A percentile compares a stretch with the other conserved stretches of the same genome.
Evolutionary conservation across 208 protist species (phyloP).

Genomic region (Leishmania lainsoni): DNA sequence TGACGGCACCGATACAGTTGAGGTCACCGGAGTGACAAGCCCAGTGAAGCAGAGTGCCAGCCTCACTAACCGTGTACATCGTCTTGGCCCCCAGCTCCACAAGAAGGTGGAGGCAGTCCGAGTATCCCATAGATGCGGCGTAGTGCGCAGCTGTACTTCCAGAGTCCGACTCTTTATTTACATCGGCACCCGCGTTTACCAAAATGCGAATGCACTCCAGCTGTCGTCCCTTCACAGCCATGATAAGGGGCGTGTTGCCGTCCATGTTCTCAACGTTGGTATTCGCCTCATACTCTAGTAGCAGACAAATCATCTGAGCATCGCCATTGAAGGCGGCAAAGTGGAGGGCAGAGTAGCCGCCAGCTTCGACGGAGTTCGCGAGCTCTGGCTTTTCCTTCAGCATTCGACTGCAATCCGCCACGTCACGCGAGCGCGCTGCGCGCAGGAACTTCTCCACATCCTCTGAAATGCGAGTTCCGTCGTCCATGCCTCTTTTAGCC

Average conservation of each 20-base stretch:
- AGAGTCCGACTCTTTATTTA: conserved; percentile 59
- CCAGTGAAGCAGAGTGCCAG: conserved; percentile 87
- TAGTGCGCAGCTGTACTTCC: conserved; percentile 79
- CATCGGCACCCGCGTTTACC: conserved; percentile 65
- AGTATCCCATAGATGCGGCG: conserved; percentile 76
- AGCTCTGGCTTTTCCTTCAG: conserved; percentile 65
- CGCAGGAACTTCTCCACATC: conserved; percentile 88
- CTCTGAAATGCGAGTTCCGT: conserved; percentile 77
- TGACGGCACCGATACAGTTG: conserved; percentile 68
- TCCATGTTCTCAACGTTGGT: conserved; percentile 82
- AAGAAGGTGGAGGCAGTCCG: conserved; percentile 69
- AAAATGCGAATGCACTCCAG: conserved; percentile 61
- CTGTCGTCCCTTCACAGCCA: conserved; percentile 79
- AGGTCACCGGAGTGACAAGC: conserved; percentile 82
- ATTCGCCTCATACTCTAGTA: conserved; percentile 60
- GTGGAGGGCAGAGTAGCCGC: conserved; percentile 86
- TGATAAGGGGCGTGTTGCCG: conserved; percentile 83
- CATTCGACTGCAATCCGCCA: conserved; percentile 44
- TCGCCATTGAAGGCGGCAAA: conserved; percentile 90
- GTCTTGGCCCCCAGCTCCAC: conserved; percentile 64
- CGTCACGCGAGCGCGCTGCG: conserved; percentile 57
- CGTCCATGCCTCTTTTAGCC: conserved; percentile 47
- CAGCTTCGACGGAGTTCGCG: conserved; percentile 74
- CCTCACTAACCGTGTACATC: conserved; percentile 50
- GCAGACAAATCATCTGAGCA: conserved; percentile 64